A percentile compares a stretch with the other conserved stretches of the same genome.
phyloP scores from a whole-genome alignment of 768 basidiomycete genomes.

The Neoboletus brunneissimus region DNA sequence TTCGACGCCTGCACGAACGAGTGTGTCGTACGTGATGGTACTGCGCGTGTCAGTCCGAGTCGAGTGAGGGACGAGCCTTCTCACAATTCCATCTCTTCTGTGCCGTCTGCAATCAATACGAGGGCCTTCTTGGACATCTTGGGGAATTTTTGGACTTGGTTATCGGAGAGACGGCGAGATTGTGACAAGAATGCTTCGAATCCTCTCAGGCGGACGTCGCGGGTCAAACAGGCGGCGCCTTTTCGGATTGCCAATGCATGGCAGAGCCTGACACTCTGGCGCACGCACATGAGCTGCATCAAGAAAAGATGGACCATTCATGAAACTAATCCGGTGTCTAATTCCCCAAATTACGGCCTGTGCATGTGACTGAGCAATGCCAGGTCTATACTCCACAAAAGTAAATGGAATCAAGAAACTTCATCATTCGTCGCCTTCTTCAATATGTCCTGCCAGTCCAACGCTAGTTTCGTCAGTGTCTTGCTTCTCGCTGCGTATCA shows the following conservation, averaged over 20 bases:
- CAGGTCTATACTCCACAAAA: background rate
- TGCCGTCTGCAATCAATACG: slow-evolving; percentile 75
- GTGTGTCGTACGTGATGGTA: slow-evolving; percentile 78
- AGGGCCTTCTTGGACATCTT: slow-evolving; percentile 46
- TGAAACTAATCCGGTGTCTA: background rate
- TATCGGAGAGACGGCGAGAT: background rate
- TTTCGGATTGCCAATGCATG: background rate
- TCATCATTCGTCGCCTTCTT: slow-evolving; percentile 62
- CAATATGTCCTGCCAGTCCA: slow-evolving; percentile 81
- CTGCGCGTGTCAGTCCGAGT: slow-evolving; percentile 35
- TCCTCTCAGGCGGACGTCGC: background rate
- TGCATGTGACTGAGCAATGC: background rate
- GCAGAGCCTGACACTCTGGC: background rate
- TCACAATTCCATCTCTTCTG: slow-evolving; percentile 86
- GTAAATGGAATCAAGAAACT: slow-evolving; percentile 4
- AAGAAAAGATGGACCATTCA: background rate
- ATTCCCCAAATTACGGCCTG: background rate
- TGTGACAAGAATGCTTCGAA: background rate
- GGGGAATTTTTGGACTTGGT: background rate
- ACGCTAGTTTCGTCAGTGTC: slow-evolving; percentile 67
- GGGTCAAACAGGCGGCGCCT: background rate
- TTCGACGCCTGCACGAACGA: slow-evolving; percentile 69
- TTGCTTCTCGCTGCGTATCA: slow-evolving; percentile 61
- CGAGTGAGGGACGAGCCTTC: background rate
- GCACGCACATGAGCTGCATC: background rate